These are phyloP conservation scores for Trichophyton rubrum DNA, from an alignment of 2,329 filamentous ascomycete species.

Conservation along the genomic window DNA sequence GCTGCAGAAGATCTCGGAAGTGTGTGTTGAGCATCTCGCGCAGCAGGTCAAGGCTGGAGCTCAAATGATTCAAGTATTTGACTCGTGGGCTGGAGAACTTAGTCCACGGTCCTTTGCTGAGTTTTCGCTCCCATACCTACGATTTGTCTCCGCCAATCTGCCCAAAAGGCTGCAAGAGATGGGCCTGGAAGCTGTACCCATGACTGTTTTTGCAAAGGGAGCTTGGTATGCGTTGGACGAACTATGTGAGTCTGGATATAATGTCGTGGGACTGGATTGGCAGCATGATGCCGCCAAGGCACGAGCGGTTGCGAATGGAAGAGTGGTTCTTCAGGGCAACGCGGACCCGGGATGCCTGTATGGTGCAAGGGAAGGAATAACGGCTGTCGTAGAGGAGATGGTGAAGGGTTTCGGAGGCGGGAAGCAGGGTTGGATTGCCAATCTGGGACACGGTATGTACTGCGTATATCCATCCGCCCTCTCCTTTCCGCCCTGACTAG, in stretches of 20 bases:
- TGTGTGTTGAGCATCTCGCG: constrained; percentile 90
- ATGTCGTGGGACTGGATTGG: constrained; percentile 94
- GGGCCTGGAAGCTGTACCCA: constrained; percentile 68
- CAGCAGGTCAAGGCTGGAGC: constrained; percentile 86
- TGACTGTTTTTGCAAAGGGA: constrained; percentile 97
- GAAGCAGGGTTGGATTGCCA: constrained; percentile 91
- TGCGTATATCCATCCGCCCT: not conserved
- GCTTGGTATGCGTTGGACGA: constrained; percentile 90
- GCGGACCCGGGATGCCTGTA: constrained; percentile 91
- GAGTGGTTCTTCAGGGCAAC: constrained; percentile 84
- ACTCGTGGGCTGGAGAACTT: constrained; percentile 94
- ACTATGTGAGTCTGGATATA: constrained; percentile 76
- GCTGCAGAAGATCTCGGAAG: constrained; percentile 79
- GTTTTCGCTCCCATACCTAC: constrained; percentile 77
- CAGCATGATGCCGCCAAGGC: constrained; percentile 78
- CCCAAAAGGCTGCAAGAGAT: constrained; percentile 62
- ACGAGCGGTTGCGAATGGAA: constrained; percentile 61
- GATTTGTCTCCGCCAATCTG: constrained; percentile 68
- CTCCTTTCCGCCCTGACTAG: not conserved
- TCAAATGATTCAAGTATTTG: constrained; percentile 93
- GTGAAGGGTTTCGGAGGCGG: constrained; percentile 70
- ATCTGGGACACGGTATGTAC: constrained; percentile 76
- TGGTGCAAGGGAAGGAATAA: constrained; percentile 69
- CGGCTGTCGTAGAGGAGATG: constrained; percentile 70
- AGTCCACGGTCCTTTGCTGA: constrained; percentile 70